phyloP scores from a whole-genome alignment of 257 asterid species.

The Solanum peruvianum region DNA sequence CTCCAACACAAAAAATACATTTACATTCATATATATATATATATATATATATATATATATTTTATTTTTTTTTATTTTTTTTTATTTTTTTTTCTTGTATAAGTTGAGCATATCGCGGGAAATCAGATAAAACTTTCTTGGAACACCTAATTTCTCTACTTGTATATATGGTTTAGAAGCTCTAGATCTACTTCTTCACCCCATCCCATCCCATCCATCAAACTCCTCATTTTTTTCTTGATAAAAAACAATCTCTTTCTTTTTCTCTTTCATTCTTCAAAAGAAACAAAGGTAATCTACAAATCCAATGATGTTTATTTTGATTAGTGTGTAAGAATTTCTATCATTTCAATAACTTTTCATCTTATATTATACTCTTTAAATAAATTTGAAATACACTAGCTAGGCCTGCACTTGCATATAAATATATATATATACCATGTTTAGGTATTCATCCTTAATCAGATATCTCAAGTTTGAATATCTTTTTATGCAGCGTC shows the following conservation, averaged over 20 bases:
- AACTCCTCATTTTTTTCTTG: background rate
- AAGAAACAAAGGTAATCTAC: slow-evolving; percentile 33
- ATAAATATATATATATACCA: background rate
- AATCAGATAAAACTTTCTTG: slow-evolving; percentile 21
- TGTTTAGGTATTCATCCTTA: background rate
- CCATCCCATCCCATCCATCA: background rate
- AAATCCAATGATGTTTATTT: slow-evolving; percentile 26
- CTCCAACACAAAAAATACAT: background rate
- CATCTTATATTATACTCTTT: background rate
- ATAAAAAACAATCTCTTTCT: slow-evolving; percentile 2
- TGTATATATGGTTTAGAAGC: slow-evolving; percentile 13
- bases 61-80: too few species aligned
- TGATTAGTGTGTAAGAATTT: slow-evolving; percentile 16
- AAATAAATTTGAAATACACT: background rate
- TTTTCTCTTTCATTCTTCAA: slow-evolving; percentile 1
- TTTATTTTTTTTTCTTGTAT: background rate
- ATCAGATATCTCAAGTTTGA: too few species aligned
- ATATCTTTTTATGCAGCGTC: background rate
- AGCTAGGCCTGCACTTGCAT: slow-evolving; percentile 33
- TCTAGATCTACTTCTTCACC: slow-evolving; percentile 6
- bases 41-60: too few species aligned
- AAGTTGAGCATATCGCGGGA: slow-evolving; percentile 27
- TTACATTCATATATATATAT: background rate
- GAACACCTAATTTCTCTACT: slow-evolving; percentile 30
- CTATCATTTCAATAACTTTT: slow-evolving; percentile 9